Base-by-base conservation (phyloP, 805 yeast species). In the Schwanniomyces pseudopolymorphus region DNA sequence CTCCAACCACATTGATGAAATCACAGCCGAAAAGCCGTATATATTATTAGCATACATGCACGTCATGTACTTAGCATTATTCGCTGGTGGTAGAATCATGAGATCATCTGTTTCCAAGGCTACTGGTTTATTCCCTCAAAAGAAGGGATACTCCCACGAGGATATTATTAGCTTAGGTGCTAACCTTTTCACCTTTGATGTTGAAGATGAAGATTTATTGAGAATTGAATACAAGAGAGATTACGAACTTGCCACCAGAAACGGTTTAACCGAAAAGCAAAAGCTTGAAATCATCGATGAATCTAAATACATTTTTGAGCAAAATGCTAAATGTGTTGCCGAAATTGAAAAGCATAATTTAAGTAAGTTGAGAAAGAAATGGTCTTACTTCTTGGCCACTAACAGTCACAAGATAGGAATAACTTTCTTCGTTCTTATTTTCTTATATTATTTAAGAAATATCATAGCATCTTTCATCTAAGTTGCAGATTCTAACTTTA, bases 61-160 rank as follows among this genome's bases (percentile, higher is more conserved):
- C 61, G 94, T 87, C 40, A 77, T 88, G 81, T 88, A 88, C 66
- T 69, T 88, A 59, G 96, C 94, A 0, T 75, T 88, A 42, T 88
- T 88, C 69, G 96, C 96, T 1, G 96, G 96, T 42, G 96, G 95
- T 14, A 74, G 83, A 51, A 73, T 88, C 27, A 76, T 89, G 80
- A 71, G 84, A 49, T 82, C 90, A 0, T 78, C 83, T 14, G 66
- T 88, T 24, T 72, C 83, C 42, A 80, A 77, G 57, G 84, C 89
- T 20, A 69, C 84, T 5, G 88, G 90, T 2, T 65, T 87, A 46
- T 86, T 87, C 75, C 95, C 96, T 8, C 83, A 84, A 54, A 79
- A 84, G 40, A 79, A 79, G 45, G 89, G 88, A 22, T 72, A 81
- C 54, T 63, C 79, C n/a, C 81, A 80, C 44, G 84, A 78, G 41